Evolutionary conservation across 352 stramenopile genomes (phyloP), one percentile per base, ranked within the genome.

Genomic region (Chrysophaeum taylorii): DNA sequence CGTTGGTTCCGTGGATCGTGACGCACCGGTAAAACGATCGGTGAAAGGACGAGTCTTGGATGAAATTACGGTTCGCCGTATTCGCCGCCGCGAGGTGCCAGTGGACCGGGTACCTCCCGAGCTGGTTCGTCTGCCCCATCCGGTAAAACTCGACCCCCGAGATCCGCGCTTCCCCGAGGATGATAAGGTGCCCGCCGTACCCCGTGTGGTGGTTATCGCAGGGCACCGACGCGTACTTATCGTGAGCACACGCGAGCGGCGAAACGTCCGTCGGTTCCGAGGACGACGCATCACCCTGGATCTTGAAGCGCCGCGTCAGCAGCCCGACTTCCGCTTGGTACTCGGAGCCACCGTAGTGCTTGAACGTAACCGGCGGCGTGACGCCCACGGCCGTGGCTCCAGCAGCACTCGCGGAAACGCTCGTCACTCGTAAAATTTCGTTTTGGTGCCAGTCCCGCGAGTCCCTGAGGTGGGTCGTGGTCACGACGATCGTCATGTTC

Each of bases 281-380:
- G 38, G 38, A 71, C 21, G 38, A 37, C 18, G 70, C 69, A 27
- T 77, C 74, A n/a, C 75, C 75, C 52, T 79, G 74, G 37, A 80
- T 53, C 9, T 75, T 23, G 45, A 80, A 80, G 74, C 76, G 78
- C 25, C 74, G 74, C 14, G 74, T 68, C 12, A 80, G 74, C 43
- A 80, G 48, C n/a, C 74, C 75, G n/a, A 80, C 75, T 43, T 80
- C 75, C 18, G 27, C 64, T 50, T 80, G 75, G 70, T 79, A 80
- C 74, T 79, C 74, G n/a, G n/a, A n/a, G n/a, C n/a, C n/a, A n/a
- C n/a, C n/a, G n/a, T n/a, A n/a, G n/a, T n/a, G n/a, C n/a, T n/a
- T n/a, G n/a, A n/a, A n/a, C n/a, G n/a, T n/a, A n/a, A n/a, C n/a
- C n/a, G n/a, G n/a, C n/a, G n/a, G n/a, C n/a, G n/a, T n/a, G n/a